Evolutionary conservation across 164 flowering plant genomes (phyloP).

Genomic region (grape (Vitis vinifera)): DNA sequence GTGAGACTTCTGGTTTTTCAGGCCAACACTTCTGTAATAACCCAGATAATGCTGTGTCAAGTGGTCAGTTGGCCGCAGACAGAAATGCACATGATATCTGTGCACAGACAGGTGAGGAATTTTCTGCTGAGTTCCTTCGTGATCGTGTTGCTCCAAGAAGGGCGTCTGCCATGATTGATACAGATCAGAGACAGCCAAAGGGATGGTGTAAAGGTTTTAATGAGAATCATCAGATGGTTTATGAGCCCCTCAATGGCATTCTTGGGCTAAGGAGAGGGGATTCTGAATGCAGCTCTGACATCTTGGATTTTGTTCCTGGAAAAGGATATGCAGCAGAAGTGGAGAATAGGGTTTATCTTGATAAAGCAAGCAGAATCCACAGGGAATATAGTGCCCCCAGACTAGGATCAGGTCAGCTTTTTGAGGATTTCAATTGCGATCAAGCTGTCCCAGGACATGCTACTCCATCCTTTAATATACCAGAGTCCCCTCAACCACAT

Average conservation of each 20-base stretch:
- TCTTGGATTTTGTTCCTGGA: slow-evolving; percentile 9
- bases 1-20: slow-evolving; percentile 33
- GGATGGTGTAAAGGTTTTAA: slow-evolving; percentile 19
- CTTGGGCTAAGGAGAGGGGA: slow-evolving; percentile 35
- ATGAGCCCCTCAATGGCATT: slow-evolving; percentile 48
- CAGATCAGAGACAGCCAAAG: slow-evolving; percentile 19
- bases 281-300: slow-evolving; percentile 27
- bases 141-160: slow-evolving; percentile 41
- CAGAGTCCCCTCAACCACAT: slow-evolving; percentile 34
- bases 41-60: slow-evolving; percentile 7
- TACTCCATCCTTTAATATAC: slow-evolving; percentile 16
- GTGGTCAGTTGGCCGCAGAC: slow-evolving; percentile 6
- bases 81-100: slow-evolving; percentile 43
- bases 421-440: slow-evolving; percentile 25
- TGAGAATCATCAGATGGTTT: slow-evolving; percentile 29
- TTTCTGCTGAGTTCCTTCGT: slow-evolving; percentile 59
- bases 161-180: slow-evolving; percentile 21
- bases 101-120: slow-evolving; percentile 83
- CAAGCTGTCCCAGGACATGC: slow-evolving; percentile 15
- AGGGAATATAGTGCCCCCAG: slow-evolving; percentile 26
- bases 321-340: slow-evolving; percentile 14
- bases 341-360: slow-evolving; percentile 28
- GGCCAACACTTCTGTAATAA: slow-evolving; percentile 32
- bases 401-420: slow-evolving; percentile 17
- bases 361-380: slow-evolving; percentile 21